Evolutionary conservation across 768 basidiomycete genomes (phyloP).

Genomic region (Psilocybe tampanensis): DNA sequence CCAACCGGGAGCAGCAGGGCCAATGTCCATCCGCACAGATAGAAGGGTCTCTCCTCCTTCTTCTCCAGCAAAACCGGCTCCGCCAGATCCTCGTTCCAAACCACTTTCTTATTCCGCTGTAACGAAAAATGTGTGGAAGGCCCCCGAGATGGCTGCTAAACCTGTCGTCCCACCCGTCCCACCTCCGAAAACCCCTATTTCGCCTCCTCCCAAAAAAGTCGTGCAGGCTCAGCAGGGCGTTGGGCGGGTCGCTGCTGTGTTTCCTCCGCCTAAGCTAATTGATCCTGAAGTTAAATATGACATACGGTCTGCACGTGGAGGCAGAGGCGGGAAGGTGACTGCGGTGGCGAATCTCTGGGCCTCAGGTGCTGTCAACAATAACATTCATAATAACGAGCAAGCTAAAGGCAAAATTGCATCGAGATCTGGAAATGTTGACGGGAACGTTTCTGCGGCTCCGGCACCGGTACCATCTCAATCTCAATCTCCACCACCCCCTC

Average conservation of each 20-base stretch:
- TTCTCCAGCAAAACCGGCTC: conserved; percentile 22
- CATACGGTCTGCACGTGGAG: conserved; percentile 75
- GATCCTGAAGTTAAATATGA: conserved; percentile 70
- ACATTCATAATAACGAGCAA: background rate
- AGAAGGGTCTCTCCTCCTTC: conserved; percentile 40
- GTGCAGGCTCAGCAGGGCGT: conserved; percentile 13
- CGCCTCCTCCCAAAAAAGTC: conserved; percentile 21
- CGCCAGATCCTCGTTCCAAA: conserved; percentile 14
- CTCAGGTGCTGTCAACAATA: conserved; percentile 37
- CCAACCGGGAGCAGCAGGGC: conserved; percentile 21
- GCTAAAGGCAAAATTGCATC: conserved; percentile 12
- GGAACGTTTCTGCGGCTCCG: background rate
- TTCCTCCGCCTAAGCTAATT: conserved; percentile 31
- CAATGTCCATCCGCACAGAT: conserved; percentile 38
- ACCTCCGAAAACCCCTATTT: conserved; percentile 12
- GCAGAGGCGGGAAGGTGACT: conserved; percentile 73
- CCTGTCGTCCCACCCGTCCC: conserved; percentile 2
- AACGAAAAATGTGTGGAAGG: conserved; percentile 22
- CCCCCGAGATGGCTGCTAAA: conserved; percentile 14
- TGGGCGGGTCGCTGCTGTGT: conserved; percentile 28
- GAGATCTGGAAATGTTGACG: conserved; percentile 9
- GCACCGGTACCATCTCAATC: background rate
- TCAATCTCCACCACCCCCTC: conserved; percentile 10
- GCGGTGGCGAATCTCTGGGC: conserved; percentile 79
- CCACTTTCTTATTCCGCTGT: conserved; percentile 27